phyloP scores from a whole-genome alignment of 2,329 filamentous ascomycete genomes.

The Ceratocystiopsis minuta region DNA sequence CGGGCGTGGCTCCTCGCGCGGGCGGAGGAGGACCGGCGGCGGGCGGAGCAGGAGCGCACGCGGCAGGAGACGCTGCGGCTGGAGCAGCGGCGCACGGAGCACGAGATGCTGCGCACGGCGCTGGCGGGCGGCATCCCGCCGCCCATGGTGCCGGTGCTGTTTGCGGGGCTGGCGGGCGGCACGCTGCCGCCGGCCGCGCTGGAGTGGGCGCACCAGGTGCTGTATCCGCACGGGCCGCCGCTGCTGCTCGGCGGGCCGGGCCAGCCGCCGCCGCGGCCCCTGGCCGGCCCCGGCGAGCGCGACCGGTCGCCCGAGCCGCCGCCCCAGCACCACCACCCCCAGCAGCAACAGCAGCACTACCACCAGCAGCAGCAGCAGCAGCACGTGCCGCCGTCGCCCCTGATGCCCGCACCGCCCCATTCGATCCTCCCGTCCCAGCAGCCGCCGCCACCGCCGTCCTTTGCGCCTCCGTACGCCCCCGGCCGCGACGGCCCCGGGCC shows the following conservation, averaged over 20 bases:
- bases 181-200: slow-evolving; percentile 40
- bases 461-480: slow-evolving; percentile 24
- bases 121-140: slow-evolving; percentile 54
- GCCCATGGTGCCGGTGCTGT: slow-evolving; percentile 56
- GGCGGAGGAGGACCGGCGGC: slow-evolving; percentile 54
- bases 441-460: slow-evolving; percentile 27
- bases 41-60: slow-evolving; percentile 56
- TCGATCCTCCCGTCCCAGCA: slow-evolving; percentile 17
- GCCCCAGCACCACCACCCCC: slow-evolving; percentile 32
- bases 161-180: slow-evolving; percentile 52
- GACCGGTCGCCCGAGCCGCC: too few species aligned
- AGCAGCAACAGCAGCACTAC: slow-evolving; percentile 6
- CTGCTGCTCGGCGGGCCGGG: slow-evolving; percentile 9
- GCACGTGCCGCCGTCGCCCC: not conserved
- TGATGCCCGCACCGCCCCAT: not conserved
- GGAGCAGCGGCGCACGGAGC: slow-evolving; percentile 56
- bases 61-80: slow-evolving; percentile 46
- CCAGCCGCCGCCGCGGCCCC: slow-evolving; percentile 32
- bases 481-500: slow-evolving; percentile 13
- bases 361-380: slow-evolving; percentile 1
- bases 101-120: slow-evolving; percentile 53
- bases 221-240: slow-evolving; percentile 24
- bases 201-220: slow-evolving; percentile 52
- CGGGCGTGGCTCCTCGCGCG: slow-evolving; percentile 53
- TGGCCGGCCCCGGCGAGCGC: too few species aligned